phyloP scores from a whole-genome alignment of 2,329 filamentous ascomycete species.

The Fusarium sp. region DNA sequence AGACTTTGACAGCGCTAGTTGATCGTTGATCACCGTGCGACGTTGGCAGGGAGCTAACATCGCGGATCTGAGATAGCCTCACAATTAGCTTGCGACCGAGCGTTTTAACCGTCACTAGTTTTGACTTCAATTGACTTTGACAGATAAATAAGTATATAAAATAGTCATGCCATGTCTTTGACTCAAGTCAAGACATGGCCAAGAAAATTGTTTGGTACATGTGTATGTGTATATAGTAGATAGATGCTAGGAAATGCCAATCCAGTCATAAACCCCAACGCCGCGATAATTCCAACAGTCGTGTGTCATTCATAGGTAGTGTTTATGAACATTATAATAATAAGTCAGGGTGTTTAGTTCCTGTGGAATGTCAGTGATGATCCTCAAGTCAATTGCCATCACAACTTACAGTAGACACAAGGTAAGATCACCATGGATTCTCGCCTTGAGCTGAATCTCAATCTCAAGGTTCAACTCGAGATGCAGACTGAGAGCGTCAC shows the following conservation, averaged over 20 bases:
- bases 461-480: slow-evolving; percentile 85
- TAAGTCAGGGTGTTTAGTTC: slow-evolving; percentile 20
- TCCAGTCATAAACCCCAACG: slow-evolving; percentile 20
- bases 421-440: slow-evolving; percentile 86
- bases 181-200: background rate
- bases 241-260: slow-evolving; percentile 16
- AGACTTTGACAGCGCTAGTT: slow-evolving; percentile 5
- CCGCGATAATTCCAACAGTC: slow-evolving; percentile 19
- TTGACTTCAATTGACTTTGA: background rate
- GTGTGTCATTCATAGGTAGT: slow-evolving; percentile 17
- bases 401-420: slow-evolving; percentile 71
- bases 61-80: slow-evolving; percentile 13
- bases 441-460: slow-evolving; percentile 86
- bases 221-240: slow-evolving; percentile 4
- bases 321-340: slow-evolving; percentile 5
- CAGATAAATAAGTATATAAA: slow-evolving; percentile 23
- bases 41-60: slow-evolving; percentile 6
- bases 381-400: background rate
- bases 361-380: slow-evolving; percentile 8
- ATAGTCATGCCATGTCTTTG: slow-evolving; percentile 16
- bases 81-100: slow-evolving; percentile 7
- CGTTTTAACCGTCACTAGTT: slow-evolving; percentile 15
- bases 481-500: slow-evolving; percentile 68
- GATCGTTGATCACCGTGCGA: slow-evolving; percentile 12
- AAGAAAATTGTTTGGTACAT: slow-evolving; percentile 18